Percentiles rank a stretch among this genome's conserved stretches.
phyloP scores from a whole-genome alignment of 2,329 filamentous ascomycete species.

The Raffaelea albimanens region DNA sequence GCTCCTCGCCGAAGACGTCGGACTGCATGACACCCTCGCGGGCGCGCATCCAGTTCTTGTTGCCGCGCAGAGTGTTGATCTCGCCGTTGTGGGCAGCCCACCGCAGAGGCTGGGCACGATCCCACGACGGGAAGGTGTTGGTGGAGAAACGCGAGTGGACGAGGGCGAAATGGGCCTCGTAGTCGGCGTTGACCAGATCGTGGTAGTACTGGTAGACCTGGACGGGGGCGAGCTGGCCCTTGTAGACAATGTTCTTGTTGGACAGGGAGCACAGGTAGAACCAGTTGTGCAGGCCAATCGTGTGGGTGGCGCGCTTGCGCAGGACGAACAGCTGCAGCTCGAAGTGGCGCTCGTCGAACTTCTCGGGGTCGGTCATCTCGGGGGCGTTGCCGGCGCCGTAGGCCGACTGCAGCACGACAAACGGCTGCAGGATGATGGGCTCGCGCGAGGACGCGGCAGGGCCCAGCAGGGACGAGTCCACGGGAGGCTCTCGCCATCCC shows the following conservation, averaged over 20 bases:
- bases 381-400: slow-evolving; percentile 78
- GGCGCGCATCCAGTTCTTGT: slow-evolving; percentile 99
- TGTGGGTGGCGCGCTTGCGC: slow-evolving; percentile 88
- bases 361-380: slow-evolving; percentile 64
- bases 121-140: slow-evolving; percentile 98
- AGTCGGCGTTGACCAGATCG: slow-evolving; percentile 92
- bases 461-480: slow-evolving; percentile 86
- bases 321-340: slow-evolving; percentile 91
- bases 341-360: slow-evolving; percentile 78
- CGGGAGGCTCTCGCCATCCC: slow-evolving; percentile 92
- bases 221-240: slow-evolving; percentile 86
- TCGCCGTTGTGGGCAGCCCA: slow-evolving; percentile 99
- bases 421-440: slow-evolving; percentile 90
- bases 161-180: slow-evolving; percentile 91
- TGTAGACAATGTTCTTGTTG: slow-evolving; percentile 99
- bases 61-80: slow-evolving; percentile 93
- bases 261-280: slow-evolving; percentile 95
- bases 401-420: slow-evolving; percentile 76
- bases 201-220: slow-evolving; percentile 99
- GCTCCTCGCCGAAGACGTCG: slow-evolving; percentile 82
- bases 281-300: slow-evolving; percentile 94
- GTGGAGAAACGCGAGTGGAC: slow-evolving; percentile 97
- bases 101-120: slow-evolving; percentile 87
- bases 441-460: slow-evolving; percentile 89
- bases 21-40: slow-evolving; percentile 93